These are phyloP conservation scores for Rhodotorula mucilaginosa DNA, from an alignment of 1,284 basidiomycete species.

Conservation along the genomic window DNA sequence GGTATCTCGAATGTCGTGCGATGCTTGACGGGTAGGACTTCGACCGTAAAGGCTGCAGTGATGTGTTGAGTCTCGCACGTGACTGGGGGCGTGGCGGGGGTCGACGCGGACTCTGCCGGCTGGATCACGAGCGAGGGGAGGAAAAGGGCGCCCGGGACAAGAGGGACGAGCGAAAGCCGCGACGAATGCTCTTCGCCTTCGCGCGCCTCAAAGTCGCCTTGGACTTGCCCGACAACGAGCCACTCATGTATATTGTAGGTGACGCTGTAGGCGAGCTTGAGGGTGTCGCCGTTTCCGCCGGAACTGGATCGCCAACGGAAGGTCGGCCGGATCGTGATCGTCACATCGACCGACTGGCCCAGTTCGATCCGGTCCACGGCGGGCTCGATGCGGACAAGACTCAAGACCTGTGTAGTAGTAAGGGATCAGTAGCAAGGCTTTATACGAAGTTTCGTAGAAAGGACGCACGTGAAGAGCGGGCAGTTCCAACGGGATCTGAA, in stretches of 20 bases:
- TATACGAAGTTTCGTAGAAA: not conserved
- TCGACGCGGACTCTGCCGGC: constrained; percentile 55
- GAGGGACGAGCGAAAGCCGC: constrained; percentile 67
- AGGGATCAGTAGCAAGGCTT: not conserved
- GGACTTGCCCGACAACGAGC: constrained; percentile 74
- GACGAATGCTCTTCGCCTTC: constrained; percentile 55
- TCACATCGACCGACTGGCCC: constrained; percentile 69
- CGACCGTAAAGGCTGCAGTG: constrained; percentile 58
- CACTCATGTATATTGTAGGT: constrained; percentile 70
- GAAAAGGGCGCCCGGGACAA: constrained; percentile 70
- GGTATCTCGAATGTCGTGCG: constrained; percentile 10
- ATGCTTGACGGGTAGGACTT: constrained; percentile 26
- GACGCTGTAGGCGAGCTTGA: constrained; percentile 65
- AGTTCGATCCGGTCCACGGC: constrained; percentile 55
- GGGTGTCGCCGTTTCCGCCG: too few relatives aligned
- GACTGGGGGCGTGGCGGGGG: constrained; percentile 44
- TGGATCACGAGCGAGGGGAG: constrained; percentile 67
- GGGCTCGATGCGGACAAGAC: constrained; percentile 31
- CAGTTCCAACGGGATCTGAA: constrained; percentile 70
- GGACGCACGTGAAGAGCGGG: constrained; percentile 69
- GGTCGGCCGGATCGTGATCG: constrained; percentile 63
- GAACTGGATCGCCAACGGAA: constrained; percentile 64
- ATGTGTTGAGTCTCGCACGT: constrained; percentile 66
- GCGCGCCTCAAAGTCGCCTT: constrained; percentile 72
- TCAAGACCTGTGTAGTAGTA: constrained; percentile 28